These are phyloP conservation scores for Penicillium sumatraense DNA, from an alignment of 2,329 filamentous ascomycete species.

Conservation along the genomic window DNA sequence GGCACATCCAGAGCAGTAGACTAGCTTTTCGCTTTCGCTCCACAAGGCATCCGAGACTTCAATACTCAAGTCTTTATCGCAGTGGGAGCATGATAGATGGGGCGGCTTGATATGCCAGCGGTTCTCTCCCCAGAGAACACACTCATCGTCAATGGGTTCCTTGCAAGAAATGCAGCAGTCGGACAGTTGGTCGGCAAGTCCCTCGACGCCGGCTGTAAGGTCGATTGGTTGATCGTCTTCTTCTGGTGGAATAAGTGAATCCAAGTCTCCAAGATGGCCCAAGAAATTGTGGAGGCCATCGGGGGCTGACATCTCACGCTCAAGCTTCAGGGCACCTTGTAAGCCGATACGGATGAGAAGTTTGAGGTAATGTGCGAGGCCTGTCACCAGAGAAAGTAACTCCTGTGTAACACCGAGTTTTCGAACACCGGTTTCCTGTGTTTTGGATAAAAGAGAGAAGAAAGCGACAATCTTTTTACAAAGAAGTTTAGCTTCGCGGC, in stretches of 20 bases:
- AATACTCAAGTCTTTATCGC: constrained; percentile 72
- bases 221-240: constrained; percentile 70
- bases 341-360: constrained; percentile 95
- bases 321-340: constrained; percentile 87
- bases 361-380: constrained; percentile 95
- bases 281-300: constrained; percentile 83
- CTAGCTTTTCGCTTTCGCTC: constrained; percentile 68
- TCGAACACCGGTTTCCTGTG: constrained; percentile 84
- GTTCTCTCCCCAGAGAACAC: constrained; percentile 72
- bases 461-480: constrained; percentile 99
- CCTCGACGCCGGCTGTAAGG: constrained; percentile 66
- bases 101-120: constrained; percentile 75
- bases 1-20: constrained; percentile 73
- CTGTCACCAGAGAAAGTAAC: constrained; percentile 94
- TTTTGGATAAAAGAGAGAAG: constrained; percentile 92
- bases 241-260: constrained; percentile 65
- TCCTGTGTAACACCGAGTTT: constrained; percentile 97
- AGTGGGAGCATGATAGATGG: constrained; percentile 74
- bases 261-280: constrained; percentile 81
- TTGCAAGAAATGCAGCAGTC: constrained; percentile 84
- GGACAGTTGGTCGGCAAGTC: constrained; percentile 73
- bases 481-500: constrained; percentile 95
- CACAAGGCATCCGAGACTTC: constrained; percentile 72
- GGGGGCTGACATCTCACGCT: constrained; percentile 76
- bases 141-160: constrained; percentile 93